Evolutionary conservation across 2,329 filamentous ascomycete species (phyloP).

Genomic region (Fusarium cicatricum): DNA sequence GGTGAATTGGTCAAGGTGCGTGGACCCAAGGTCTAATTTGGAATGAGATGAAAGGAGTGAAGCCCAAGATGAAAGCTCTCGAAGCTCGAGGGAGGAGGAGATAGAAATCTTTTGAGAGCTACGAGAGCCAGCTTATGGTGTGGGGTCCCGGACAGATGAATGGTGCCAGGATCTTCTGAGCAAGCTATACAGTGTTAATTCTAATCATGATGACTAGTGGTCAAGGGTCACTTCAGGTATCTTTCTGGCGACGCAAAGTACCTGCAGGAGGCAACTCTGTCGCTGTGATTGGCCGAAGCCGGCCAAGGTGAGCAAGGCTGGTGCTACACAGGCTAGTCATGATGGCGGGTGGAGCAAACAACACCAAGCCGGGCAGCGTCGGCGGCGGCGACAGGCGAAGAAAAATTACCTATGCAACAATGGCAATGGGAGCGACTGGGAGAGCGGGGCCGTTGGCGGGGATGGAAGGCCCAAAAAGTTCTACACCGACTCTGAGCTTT

Average conservation of each 20-base stretch:
- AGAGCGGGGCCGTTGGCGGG: slow-evolving; percentile 17
- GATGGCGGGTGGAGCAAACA: slow-evolving; percentile 32
- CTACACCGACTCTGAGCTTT: slow-evolving; percentile 2
- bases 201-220: background rate
- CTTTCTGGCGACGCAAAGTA: slow-evolving; percentile 17
- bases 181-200: slow-evolving; percentile 21
- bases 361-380: slow-evolving; percentile 19
- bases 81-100: slow-evolving; percentile 20
- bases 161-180: slow-evolving; percentile 4
- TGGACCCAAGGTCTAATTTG: background rate
- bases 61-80: slow-evolving; percentile 13
- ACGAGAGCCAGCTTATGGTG: slow-evolving; percentile 15
- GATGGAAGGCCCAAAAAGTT: slow-evolving; percentile 2
- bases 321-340: slow-evolving; percentile 8
- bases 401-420: slow-evolving; percentile 7
- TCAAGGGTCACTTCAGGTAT: slow-evolving; percentile 17
- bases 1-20: background rate
- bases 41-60: slow-evolving; percentile 9
- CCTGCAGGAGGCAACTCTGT: background rate
- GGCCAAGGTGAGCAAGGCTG: slow-evolving; percentile 18
- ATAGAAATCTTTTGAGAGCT: slow-evolving; percentile 30
- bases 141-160: slow-evolving; percentile 20
- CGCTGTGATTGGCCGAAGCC: slow-evolving; percentile 16
- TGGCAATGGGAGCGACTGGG: slow-evolving; percentile 7
- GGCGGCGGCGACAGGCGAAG: slow-evolving; percentile 14